Evolutionary conservation across 2,329 filamentous ascomycete genomes (phyloP).

Genomic region (Fusarium lyarnte): DNA sequence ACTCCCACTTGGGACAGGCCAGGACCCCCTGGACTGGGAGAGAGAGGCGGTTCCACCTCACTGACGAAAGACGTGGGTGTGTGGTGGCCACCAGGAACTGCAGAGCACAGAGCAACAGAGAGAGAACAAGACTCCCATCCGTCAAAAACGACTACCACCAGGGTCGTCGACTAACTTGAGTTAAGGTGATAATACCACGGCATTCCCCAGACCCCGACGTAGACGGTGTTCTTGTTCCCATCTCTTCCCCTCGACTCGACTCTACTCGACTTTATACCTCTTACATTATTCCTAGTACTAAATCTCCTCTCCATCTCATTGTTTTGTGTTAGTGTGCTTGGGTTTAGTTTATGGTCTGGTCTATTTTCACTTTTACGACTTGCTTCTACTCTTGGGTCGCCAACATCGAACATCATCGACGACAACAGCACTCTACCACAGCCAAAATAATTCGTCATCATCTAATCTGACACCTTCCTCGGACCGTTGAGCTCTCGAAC

Average conservation of each 20-base stretch:
- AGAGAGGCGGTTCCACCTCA: slow-evolving; percentile 24
- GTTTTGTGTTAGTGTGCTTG: slow-evolving; percentile 19
- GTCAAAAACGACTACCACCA: slow-evolving; percentile 22
- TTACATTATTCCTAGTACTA: neutral
- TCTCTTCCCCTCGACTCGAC: slow-evolving; percentile 32
- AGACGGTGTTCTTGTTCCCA: slow-evolving; percentile 26
- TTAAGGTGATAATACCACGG: slow-evolving; percentile 45
- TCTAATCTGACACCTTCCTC: slow-evolving; percentile 11
- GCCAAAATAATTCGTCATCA: slow-evolving; percentile 9
- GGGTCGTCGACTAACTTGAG: slow-evolving; percentile 19
- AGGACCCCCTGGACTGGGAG: slow-evolving; percentile 25
- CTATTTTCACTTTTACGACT: neutral
- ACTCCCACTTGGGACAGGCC: slow-evolving; percentile 31
- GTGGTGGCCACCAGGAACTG: slow-evolving; percentile 36
- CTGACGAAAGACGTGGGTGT: slow-evolving; percentile 41
- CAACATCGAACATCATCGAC: slow-evolving; percentile 6
- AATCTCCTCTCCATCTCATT: slow-evolving; percentile 5
- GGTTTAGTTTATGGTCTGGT: slow-evolving; percentile 16
- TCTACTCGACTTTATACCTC: slow-evolving; percentile 13
- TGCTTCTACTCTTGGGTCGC: slow-evolving; percentile 13
- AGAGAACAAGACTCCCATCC: slow-evolving; percentile 24
- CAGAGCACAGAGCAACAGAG: neutral
- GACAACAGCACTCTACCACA: neutral
- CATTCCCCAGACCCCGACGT: slow-evolving; percentile 41
- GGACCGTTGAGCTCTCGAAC: slow-evolving; percentile 6